Percentiles rank a stretch among this genome's conserved stretches.
These are phyloP conservation scores for Meyerozyma carpophila DNA, from an alignment of 1,139 yeast genomes.

Conservation along the genomic window DNA sequence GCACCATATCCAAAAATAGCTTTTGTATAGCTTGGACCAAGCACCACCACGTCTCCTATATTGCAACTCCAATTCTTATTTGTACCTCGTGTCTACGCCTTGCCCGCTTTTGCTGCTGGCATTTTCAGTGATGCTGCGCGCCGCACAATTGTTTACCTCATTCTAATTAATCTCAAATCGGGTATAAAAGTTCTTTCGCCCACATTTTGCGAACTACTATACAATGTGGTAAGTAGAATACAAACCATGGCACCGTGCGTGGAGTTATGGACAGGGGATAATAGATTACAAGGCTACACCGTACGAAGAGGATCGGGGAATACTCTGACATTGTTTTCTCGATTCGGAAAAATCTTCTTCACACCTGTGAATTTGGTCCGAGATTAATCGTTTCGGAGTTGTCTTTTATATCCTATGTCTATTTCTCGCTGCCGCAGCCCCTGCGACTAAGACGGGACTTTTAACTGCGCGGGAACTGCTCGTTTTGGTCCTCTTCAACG, in stretches of 20 bases:
- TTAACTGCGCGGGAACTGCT: background rate
- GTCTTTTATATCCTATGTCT: background rate
- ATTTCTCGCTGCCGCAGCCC: background rate
- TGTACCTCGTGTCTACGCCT: no score
- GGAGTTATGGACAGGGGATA: background rate
- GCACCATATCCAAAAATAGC: background rate
- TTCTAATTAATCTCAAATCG: conserved; percentile 1
- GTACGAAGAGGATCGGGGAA: no score
- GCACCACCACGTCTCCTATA: background rate
- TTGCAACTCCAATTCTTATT: no score
- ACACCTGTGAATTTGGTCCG: background rate
- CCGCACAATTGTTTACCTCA: conserved; percentile 2
- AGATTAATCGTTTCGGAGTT: background rate
- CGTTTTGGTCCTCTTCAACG: background rate
- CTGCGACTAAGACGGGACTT: no score
- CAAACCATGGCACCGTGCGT: background rate
- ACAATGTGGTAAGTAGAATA: conserved; percentile 1
- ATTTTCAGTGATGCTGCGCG: background rate
- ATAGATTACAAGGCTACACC: background rate
- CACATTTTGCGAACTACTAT: conserved; percentile 1
- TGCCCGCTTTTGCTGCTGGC: background rate
- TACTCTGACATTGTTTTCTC: background rate
- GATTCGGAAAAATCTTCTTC: background rate
- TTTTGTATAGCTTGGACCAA: background rate
- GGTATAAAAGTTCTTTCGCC: conserved; percentile 1